Conservation (phyloP, 169 alveolate genomes). For the Eimeria sp. region DNA sequence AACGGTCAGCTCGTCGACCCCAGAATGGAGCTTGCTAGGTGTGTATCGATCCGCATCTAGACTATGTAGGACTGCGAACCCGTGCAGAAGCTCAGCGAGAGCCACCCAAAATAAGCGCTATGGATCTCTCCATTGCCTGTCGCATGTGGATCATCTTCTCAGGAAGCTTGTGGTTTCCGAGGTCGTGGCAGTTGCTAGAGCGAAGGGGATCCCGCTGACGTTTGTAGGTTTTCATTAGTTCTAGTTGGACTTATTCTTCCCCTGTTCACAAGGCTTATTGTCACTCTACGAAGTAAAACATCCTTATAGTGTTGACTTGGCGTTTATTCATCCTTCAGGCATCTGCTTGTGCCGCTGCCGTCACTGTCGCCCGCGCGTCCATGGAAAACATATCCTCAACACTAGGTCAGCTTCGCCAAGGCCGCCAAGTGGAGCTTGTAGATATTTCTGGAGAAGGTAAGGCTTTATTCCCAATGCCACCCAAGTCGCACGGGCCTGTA, state of each 20-base stretch:
- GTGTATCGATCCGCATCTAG: neutral
- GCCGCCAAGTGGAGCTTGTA: constrained; percentile 56
- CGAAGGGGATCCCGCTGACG: constrained; percentile 76
- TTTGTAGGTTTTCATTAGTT: constrained; percentile 55
- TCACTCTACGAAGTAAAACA: no score
- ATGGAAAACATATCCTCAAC: constrained; percentile 56
- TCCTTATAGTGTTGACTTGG: neutral
- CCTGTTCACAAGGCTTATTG: no score
- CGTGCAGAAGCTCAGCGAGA: neutral
- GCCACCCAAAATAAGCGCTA: neutral
- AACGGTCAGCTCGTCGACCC: constrained; percentile 78
- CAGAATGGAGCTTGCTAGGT: constrained; percentile 57
- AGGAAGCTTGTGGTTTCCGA: constrained; percentile 77
- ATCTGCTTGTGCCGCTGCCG: constrained; percentile 41
- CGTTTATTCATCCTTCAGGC: constrained; percentile 7
- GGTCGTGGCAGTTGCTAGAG: constrained; percentile 81
- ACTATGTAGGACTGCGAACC: neutral
- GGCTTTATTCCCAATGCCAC: neutral
- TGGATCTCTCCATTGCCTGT: neutral
- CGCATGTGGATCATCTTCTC: neutral
- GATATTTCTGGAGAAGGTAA: constrained; percentile 72
- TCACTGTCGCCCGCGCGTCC: constrained; percentile 62
- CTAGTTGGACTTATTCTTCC: neutral
- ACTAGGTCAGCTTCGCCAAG: constrained; percentile 56
- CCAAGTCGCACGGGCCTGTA: neutral